A percentile compares a stretch with the other conserved stretches of the same genome.
phyloP scores from a whole-genome alignment of 192 early-diverging fungal species.

The Backusella mclennaniae region DNA sequence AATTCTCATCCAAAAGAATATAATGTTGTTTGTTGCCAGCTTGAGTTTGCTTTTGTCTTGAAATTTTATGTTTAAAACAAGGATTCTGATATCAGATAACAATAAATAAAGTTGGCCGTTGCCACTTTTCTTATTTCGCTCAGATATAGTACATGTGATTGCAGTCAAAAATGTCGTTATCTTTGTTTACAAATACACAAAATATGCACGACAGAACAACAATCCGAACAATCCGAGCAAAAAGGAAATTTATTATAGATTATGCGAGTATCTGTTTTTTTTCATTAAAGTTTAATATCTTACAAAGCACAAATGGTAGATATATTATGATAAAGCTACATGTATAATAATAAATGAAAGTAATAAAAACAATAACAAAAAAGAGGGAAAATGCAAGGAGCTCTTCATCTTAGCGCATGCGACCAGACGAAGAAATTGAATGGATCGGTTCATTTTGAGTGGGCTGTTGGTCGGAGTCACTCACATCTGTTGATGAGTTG shows the following conservation, averaged over 20 bases:
- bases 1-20: not conserved
- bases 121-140: not conserved
- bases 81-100: constrained; percentile 7
- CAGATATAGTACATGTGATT: not conserved
- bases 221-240: constrained; percentile 4
- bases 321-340: constrained; percentile 4
- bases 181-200: constrained; percentile 9
- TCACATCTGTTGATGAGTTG: not conserved
- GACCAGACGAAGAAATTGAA: not conserved
- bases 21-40: not conserved
- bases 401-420: not conserved
- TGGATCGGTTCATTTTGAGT: not conserved
- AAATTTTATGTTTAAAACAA: not conserved
- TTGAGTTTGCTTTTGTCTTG: not conserved
- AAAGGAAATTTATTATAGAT: constrained; percentile 4
- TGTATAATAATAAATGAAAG: not conserved
- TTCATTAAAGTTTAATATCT: constrained; percentile 4
- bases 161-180: constrained; percentile 6
- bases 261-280: not conserved
- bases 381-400: not conserved
- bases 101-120: constrained; percentile 2
- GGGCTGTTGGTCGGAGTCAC: not conserved
- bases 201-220: constrained; percentile 1
- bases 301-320: not conserved
- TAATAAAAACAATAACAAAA: not conserved